Evolutionary conservation across 129 eudicot species (phyloP).

Genomic region (Calendula officinalis): DNA sequence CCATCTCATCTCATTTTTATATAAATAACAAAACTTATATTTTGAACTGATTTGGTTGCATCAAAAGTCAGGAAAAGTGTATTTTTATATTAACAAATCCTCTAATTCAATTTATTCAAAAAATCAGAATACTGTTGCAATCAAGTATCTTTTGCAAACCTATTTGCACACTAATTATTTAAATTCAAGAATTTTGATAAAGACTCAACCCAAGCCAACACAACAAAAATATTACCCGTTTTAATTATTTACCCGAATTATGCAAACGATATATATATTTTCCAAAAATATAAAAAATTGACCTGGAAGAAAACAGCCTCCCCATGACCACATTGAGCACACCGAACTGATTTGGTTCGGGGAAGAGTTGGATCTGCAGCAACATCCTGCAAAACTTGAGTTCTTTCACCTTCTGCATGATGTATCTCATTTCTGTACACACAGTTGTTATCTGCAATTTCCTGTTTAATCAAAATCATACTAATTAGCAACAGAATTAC

Average conservation of each 20-base stretch:
- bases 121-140: not conserved
- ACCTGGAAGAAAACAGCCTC: conserved; percentile 99
- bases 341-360: conserved; percentile 80
- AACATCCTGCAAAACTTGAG: conserved; percentile 97
- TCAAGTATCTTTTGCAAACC: not conserved
- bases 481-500: conserved; percentile 1
- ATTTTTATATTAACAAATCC: not conserved
- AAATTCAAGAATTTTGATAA: too few species aligned
- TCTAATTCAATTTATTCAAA: not conserved
- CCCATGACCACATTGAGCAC: conserved; percentile 85
- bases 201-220: not conserved
- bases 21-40: too few species aligned
- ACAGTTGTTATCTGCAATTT: conserved; percentile 93
- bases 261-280: not conserved
- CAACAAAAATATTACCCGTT: not conserved
- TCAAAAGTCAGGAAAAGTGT: not conserved
- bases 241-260: not conserved
- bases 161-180: not conserved
- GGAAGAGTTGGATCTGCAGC: conserved; percentile 99
- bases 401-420: conserved; percentile 81
- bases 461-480: conserved; percentile 39
- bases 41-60: too few species aligned
- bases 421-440: conserved; percentile 91
- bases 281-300: not conserved
- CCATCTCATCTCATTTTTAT: too few species aligned